Conservation (phyloP, 257 asterid species). For the Schizonepeta tenuifolia region DNA sequence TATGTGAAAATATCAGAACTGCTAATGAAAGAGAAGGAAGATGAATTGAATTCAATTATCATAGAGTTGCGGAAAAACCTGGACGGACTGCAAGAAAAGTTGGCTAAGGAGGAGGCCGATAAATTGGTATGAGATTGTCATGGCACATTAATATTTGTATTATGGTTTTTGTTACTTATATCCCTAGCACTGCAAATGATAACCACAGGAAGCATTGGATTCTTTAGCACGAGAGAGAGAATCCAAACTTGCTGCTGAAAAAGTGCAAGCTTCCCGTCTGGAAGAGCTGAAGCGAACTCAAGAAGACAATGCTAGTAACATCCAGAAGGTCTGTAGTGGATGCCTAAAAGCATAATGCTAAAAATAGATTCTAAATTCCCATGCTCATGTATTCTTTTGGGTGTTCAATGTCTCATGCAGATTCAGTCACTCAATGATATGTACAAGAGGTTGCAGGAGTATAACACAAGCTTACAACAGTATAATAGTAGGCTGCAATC, state of each 20-base stretch:
- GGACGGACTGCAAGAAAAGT: slow-evolving; percentile 69
- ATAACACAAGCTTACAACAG: slow-evolving; percentile 83
- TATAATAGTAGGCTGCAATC: slow-evolving; percentile 87
- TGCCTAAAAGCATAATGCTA: background rate
- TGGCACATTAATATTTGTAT: slow-evolving; percentile 4
- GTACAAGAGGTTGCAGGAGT: slow-evolving; percentile 81
- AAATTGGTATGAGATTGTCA: slow-evolving; percentile 57
- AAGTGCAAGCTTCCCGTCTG: slow-evolving; percentile 61
- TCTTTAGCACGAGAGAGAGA: slow-evolving; percentile 70
- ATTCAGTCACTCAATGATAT: slow-evolving; percentile 72
- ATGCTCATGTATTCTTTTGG: slow-evolving; percentile 21
- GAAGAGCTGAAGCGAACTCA: slow-evolving; percentile 82
- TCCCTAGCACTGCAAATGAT: slow-evolving; percentile 1
- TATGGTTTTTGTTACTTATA: background rate
- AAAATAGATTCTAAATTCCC: background rate
- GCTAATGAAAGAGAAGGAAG: slow-evolving; percentile 80
- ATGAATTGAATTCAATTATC: slow-evolving; percentile 71
- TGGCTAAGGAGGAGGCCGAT: slow-evolving; percentile 63
- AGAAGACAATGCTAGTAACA: slow-evolving; percentile 56
- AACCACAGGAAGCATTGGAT: slow-evolving; percentile 75
- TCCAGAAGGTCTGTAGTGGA: slow-evolving; percentile 58
- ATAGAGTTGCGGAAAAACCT: slow-evolving; percentile 67
- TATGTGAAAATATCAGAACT: slow-evolving; percentile 45
- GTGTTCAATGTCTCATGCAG: slow-evolving; percentile 47
- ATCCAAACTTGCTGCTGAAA: slow-evolving; percentile 67